Percentiles rank a stretch among this genome's conserved stretches.
These are phyloP conservation scores for Naganishia sp. DNA, from an alignment of 1,284 basidiomycete species.

Conservation along the genomic window DNA sequence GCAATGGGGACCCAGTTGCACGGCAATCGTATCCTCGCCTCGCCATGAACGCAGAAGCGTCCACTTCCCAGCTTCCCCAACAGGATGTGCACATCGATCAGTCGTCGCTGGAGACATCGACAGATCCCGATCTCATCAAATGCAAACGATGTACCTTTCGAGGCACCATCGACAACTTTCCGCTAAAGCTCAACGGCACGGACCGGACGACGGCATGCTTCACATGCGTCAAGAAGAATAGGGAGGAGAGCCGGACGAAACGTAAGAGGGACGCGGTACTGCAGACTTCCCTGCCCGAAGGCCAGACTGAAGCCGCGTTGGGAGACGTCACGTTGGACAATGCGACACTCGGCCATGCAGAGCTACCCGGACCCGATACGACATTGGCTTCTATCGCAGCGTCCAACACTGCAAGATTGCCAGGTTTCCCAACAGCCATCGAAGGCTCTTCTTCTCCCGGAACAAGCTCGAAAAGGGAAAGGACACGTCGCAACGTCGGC, in stretches of 20 bases:
- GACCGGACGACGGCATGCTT: constrained; percentile 17
- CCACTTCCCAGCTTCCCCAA: background rate
- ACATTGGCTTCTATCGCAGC: constrained; percentile 8
- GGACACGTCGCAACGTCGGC: constrained; percentile 21
- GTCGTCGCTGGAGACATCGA: background rate
- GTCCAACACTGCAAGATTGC: background rate
- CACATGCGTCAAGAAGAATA: constrained; percentile 19
- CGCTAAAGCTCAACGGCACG: constrained; percentile 23
- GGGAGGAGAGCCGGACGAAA: constrained; percentile 17
- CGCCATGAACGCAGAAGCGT: background rate
- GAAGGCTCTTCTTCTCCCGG: background rate
- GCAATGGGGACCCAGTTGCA: no score
- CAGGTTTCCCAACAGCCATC: background rate
- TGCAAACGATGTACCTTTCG: constrained; percentile 23
- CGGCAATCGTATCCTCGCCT: background rate
- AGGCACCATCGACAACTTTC: constrained; percentile 18
- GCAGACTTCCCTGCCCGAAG: background rate
- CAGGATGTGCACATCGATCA: background rate
- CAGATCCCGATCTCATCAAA: constrained; percentile 1
- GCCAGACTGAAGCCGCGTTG: background rate
- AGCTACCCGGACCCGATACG: background rate
- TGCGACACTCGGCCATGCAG: no score
- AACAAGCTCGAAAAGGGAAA: constrained; percentile 12
- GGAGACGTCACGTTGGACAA: background rate
- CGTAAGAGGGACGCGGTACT: background rate